phyloP scores from a whole-genome alignment of 2,329 filamentous ascomycete genomes.

The Dothiorella sarmentorum region DNA sequence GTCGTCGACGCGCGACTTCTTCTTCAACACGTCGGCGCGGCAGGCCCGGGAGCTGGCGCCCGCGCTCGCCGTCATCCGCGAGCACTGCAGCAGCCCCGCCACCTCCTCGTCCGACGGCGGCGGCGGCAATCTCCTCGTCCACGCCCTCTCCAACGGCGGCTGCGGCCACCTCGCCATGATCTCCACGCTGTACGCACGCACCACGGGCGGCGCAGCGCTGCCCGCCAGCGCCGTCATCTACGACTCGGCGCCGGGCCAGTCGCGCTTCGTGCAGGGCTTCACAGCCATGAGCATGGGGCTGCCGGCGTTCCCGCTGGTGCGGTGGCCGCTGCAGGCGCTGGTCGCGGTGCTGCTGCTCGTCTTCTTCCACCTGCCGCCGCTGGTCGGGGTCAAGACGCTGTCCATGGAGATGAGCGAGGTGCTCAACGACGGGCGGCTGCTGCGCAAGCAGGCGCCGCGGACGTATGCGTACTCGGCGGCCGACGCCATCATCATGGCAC shows the following conservation, averaged over 20 bases:
- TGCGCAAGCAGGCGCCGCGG: slow-evolving; percentile 37
- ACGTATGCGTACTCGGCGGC: slow-evolving; percentile 59
- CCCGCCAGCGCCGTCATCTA: slow-evolving; percentile 32
- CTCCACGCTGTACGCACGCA: slow-evolving; percentile 30
- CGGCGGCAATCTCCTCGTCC: slow-evolving; percentile 31
- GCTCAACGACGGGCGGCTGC: background rate
- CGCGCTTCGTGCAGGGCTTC: background rate
- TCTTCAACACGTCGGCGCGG: slow-evolving; percentile 23
- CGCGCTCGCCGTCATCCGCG: slow-evolving; percentile 27
- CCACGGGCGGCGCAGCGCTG: slow-evolving; percentile 22
- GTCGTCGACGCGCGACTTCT: slow-evolving; percentile 31
- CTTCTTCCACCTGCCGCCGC: slow-evolving; percentile 12
- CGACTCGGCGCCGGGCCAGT: slow-evolving; percentile 32
- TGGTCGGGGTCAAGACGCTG: slow-evolving; percentile 1
- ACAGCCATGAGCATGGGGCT: slow-evolving; percentile 4
- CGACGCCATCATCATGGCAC: slow-evolving; percentile 55
- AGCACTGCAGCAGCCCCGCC: slow-evolving; percentile 22
- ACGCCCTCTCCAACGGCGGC: slow-evolving; percentile 38
- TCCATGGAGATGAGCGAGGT: background rate
- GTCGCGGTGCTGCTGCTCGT: background rate
- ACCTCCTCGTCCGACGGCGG: slow-evolving; percentile 23
- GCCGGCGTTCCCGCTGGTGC: background rate
- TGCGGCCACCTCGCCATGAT: slow-evolving; percentile 34
- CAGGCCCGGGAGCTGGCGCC: slow-evolving; percentile 26
- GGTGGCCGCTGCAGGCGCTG: slow-evolving; percentile 1